Base-by-base conservation (phyloP, 495 filamentous ascomycete species). In the Penicillium simplicissimum region DNA sequence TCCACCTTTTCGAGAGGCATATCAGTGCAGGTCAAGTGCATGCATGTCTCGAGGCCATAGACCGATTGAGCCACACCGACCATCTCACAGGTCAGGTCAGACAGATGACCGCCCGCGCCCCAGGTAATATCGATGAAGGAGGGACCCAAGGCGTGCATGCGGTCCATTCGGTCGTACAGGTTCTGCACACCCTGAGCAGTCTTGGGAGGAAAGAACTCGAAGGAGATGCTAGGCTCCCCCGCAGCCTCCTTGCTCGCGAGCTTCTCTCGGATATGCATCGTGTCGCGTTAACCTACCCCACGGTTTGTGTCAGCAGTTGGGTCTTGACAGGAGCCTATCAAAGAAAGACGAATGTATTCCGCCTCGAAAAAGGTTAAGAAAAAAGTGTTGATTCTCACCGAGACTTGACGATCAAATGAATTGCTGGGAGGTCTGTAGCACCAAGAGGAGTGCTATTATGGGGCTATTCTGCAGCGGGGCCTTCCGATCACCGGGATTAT, bases 121-220 rank as follows among this genome's bases (percentile, higher is more conserved):
- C 96, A 99, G 54, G 96, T 99, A 72, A 99, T 87, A 75, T 99
- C 96, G 72, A 99, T 91, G 79, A 98, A 99, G 62, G 90, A 87
- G 14, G 96, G 96, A 0, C 95, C 94, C 58, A 95, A 85, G 66
- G 84, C 82, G 74, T 98, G 91, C 96, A 99, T 99, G 71, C 93
- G 92, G 79, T 99, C 93, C 91, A 99, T 98, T 67, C 93, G 90
- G 73, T 99, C 96, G 79, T 99, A 99, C 57, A 99, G 86, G 73
- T 99, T 99, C 81, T 98, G 96, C 9, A 99, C 94, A 84, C 96
- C 96, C 82, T 88, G 74, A 1, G 95, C 94, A 1, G 96, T 99
- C 79, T 99, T 99, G n/a, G 96, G 96, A 48, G 96, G 94, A 77
- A 98, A 99, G 82, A 96, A 99, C 78, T 99, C 96, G 75, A 99